Evolutionary conservation across 1,284 basidiomycete genomes (phyloP), one percentile per base, ranked within the genome.

Genomic region (Cutaneotrichosporon daszewskae): DNA sequence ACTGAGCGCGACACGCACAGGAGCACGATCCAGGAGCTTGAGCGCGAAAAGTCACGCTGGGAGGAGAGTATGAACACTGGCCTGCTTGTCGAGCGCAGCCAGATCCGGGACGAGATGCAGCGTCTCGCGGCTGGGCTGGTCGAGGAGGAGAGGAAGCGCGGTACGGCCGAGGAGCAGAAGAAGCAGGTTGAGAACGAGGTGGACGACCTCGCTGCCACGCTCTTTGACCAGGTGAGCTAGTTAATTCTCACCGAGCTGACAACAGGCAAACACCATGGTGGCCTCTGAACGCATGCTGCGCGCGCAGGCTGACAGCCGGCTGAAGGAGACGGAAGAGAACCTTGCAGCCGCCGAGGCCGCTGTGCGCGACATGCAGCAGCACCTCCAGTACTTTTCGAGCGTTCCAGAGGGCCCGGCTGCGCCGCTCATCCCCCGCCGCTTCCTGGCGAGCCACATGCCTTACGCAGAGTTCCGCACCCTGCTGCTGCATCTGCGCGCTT

Each of bases 101-200:
- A 94, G 68, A 91, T 98, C 48, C 89, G 86, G 16, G 71, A 81
- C 8, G 95, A 98, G 72, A 84, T 98, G 60, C 94, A 84, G 57
- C 80, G 89, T 23, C 76, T 98, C 53, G 97, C 97, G 81, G 87
- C 94, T 57, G 84, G 84, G 40, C 84, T 92, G 17, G 88, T 91
- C 12, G 90, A 95, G 60, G 94, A 96, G 72, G 90, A 92, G 17
- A 82, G 87, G 4, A 81, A 84, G 55, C 79, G 91, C 16, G 91
- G 90, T 14, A 84, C 89, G 64, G 94, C 92, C 2, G 91, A 94
- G 68, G 81, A 77, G 49, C 87, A 85, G 14, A 80, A 85, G 32
- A 76, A 73, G 18, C 71, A 71, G 49, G 84, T 84, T 42, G 92
- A 95, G 57, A 86, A 89, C 71, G 88, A 92, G 51, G 74, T 98